Evolutionary conservation across 768 basidiomycete genomes (phyloP).

Genomic region (Steccherinum ochraceum): DNA sequence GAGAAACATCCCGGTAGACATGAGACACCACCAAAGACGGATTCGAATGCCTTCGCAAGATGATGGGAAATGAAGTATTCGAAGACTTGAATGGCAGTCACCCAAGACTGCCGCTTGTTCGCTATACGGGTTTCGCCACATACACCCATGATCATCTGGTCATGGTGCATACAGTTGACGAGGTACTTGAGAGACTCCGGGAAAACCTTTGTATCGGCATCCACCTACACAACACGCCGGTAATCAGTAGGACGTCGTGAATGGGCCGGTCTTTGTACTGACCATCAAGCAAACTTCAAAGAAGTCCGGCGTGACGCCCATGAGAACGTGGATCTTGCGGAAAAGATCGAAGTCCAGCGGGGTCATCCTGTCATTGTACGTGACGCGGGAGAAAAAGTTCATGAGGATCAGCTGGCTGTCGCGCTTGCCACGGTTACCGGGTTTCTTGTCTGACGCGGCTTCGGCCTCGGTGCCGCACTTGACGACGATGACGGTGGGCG

Average conservation of each 20-base stretch:
- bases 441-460: constrained; percentile 79
- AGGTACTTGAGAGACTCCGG: constrained; percentile 85
- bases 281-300: constrained; percentile 99
- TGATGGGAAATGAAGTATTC: constrained; percentile 99
- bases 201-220: constrained; percentile 96
- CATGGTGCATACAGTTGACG: constrained; percentile 98
- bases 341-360: constrained; percentile 98
- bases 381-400: constrained; percentile 99
- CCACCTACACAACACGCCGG: constrained; percentile 66
- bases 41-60: constrained; percentile 96
- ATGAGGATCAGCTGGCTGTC: constrained; percentile 98
- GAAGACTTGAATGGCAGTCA: constrained; percentile 96
- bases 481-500: constrained; percentile 90
- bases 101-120: constrained; percentile 98
- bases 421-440: constrained; percentile 96
- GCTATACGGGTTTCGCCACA: constrained; percentile 99
- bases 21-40: constrained; percentile 98
- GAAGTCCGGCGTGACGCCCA: constrained; percentile 99
- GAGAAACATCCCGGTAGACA: constrained; percentile 99
- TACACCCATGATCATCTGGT: constrained; percentile 98
- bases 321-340: constrained; percentile 90
- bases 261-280: no score
- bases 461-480: constrained; percentile 94
- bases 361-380: constrained; percentile 98
- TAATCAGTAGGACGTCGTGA: neutral